phyloP scores from a whole-genome alignment of 331 rosid genomes.

The Saraca asoca region DNA sequence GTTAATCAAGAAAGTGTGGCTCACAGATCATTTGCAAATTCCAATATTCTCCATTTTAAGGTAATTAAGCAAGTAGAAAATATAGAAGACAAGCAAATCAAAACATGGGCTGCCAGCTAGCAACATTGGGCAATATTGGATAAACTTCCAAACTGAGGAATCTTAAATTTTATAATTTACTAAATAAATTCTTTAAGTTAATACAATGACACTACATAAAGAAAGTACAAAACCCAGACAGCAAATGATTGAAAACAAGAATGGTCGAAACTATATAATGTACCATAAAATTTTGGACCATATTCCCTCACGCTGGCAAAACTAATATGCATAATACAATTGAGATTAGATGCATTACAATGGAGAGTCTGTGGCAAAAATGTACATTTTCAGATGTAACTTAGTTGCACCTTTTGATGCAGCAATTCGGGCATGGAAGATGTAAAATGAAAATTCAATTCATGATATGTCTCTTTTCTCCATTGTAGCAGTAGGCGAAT shows the following conservation, averaged over 20 bases:
- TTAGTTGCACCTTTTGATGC: conserved; percentile 30
- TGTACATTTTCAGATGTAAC: conserved; percentile 18
- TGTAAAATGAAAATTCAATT: conserved; percentile 15
- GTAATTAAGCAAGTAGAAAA: neutral
- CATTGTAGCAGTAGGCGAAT: neutral
- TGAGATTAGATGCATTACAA: conserved; percentile 24
- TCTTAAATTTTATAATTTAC: conserved; percentile 26
- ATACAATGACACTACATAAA: conserved; percentile 20
- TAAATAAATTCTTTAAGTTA: neutral
- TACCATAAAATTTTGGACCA: conserved; percentile 23
- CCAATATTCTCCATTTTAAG: neutral
- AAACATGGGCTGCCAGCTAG: neutral
- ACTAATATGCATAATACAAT: conserved; percentile 13
- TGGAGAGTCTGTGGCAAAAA: conserved; percentile 10
- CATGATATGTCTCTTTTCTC: neutral
- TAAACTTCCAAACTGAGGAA: conserved; percentile 11
- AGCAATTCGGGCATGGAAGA: neutral
- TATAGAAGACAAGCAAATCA: neutral
- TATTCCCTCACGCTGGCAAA: conserved; percentile 22
- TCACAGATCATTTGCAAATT: too few relatives aligned
- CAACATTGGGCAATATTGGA: conserved; percentile 1
- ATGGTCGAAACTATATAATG: conserved; percentile 16
- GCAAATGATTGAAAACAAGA: conserved; percentile 18
- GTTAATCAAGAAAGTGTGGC: too few relatives aligned
- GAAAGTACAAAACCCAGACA: conserved; percentile 1